Conservation (phyloP, 78 protist genomes). For the Salpingoeca rosetta region DNA sequence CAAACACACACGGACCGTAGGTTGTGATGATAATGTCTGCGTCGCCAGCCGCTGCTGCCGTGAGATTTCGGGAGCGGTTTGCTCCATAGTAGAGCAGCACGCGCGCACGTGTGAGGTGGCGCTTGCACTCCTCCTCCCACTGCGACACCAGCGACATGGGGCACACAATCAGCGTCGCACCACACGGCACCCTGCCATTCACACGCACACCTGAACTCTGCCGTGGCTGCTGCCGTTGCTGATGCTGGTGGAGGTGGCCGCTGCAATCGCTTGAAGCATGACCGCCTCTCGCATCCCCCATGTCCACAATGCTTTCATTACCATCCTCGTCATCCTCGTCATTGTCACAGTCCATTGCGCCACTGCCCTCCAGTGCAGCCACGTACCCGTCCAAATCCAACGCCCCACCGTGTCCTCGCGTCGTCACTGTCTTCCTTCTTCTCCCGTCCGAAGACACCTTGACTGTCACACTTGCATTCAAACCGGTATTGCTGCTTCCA, state of each 20-base stretch:
- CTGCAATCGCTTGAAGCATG: neutral
- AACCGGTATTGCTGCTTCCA: too few relatives aligned
- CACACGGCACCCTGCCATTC: too few relatives aligned
- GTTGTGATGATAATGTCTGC: neutral
- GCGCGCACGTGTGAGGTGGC: neutral
- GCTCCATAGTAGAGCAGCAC: neutral
- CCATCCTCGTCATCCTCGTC: too few relatives aligned
- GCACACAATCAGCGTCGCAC: constrained; percentile 26
- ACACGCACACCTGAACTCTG: too few relatives aligned
- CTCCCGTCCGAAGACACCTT: too few relatives aligned
- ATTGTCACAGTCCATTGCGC: neutral
- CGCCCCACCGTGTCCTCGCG: too few relatives aligned
- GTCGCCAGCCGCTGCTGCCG: neutral
- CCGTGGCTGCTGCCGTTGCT: neutral
- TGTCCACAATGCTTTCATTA: too few relatives aligned
- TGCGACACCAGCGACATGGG: constrained; percentile 28
- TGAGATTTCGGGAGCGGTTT: neutral
- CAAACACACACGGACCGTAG: neutral
- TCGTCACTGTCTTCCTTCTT: too few relatives aligned
- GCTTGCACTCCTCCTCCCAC: constrained; percentile 10
- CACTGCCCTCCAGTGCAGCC: too few relatives aligned
- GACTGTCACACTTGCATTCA: too few relatives aligned
- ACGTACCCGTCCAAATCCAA: too few relatives aligned
- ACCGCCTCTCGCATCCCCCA: neutral
- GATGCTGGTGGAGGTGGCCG: neutral